A percentile compares a stretch with the other conserved stretches of the same genome.
Evolutionary conservation across 805 yeast species (phyloP).

Genomic region (Ogataea ramenticola): DNA sequence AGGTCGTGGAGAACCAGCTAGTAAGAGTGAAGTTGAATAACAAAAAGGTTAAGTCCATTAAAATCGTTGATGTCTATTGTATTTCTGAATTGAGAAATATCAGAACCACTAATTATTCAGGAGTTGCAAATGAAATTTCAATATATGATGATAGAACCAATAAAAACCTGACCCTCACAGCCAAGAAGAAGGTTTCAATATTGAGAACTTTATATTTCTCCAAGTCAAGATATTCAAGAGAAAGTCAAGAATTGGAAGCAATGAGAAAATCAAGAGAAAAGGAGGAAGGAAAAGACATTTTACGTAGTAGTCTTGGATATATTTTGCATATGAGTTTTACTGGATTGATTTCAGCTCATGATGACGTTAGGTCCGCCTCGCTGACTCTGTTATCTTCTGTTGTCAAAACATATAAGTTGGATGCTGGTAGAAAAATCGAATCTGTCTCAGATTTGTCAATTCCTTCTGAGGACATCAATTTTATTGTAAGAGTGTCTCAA

Average conservation of each 20-base stretch:
- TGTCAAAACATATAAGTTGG: constrained; percentile 50
- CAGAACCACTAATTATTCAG: constrained; percentile 33
- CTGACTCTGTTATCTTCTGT: constrained; percentile 56
- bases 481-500: constrained; percentile 48
- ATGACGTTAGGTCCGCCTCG: constrained; percentile 55
- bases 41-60: constrained; percentile 26
- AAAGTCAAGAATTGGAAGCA: constrained; percentile 8
- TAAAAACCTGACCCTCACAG: constrained; percentile 32
- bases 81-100: constrained; percentile 35
- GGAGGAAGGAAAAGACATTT: constrained; percentile 32
- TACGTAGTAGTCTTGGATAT: constrained; percentile 38
- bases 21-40: constrained; percentile 30
- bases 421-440: constrained; percentile 49
- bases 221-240: constrained; percentile 36
- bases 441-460: constrained; percentile 55
- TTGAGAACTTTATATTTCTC: constrained; percentile 64
- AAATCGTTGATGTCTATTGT: constrained; percentile 35
- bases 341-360: constrained; percentile 56
- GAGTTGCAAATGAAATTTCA: constrained; percentile 44
- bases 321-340: constrained; percentile 58
- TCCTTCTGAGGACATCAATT: constrained; percentile 60
- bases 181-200: constrained; percentile 53
- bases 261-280: constrained; percentile 12
- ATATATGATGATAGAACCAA: constrained; percentile 29
- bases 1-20: constrained; percentile 41